These are phyloP conservation scores for Chaetomium cochliodes DNA, from an alignment of 495 filamentous ascomycete species.

Conservation along the genomic window DNA sequence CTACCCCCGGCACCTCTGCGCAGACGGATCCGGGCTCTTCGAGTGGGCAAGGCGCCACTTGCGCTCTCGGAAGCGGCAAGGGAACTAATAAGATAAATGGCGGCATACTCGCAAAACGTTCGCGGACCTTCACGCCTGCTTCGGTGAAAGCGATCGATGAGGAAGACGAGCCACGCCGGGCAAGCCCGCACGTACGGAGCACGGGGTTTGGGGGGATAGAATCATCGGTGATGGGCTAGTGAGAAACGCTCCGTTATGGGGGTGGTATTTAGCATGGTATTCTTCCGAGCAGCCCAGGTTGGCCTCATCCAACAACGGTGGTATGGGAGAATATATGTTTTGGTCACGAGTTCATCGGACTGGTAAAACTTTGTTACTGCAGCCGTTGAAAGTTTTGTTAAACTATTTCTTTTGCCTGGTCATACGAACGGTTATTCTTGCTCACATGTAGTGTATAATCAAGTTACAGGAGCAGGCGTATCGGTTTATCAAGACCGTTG, in stretches of 20 bases:
- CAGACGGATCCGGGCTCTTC: conserved; percentile 1
- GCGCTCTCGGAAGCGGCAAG: conserved; percentile 4
- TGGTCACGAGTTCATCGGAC: neutral
- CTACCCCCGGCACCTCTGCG: neutral
- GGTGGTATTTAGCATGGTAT: neutral
- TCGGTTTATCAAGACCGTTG: neutral
- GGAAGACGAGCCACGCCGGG: conserved; percentile 38
- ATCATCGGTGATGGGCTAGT: neutral
- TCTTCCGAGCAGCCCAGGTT: neutral
- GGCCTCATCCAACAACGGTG: neutral
- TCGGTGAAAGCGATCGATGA: conserved; percentile 44
- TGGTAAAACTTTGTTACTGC: neutral
- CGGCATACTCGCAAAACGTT: conserved; percentile 37
- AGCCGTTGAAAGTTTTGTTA: neutral
- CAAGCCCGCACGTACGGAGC: conserved; percentile 33
- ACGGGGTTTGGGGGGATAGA: conserved; percentile 15
- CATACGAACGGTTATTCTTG: neutral
- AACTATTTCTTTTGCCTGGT: neutral
- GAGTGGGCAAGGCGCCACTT: neutral
- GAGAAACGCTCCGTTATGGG: neutral
- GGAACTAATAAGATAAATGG: neutral
- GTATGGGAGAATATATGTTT: neutral
- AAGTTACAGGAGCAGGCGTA: neutral
- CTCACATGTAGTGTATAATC: conserved; percentile 9
- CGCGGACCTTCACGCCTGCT: conserved; percentile 46